Percentiles rank a stretch among this genome's conserved stretches.
Conservation (phyloP, 805 yeast genomes). For the Blastobotrys attinorum region DNA sequence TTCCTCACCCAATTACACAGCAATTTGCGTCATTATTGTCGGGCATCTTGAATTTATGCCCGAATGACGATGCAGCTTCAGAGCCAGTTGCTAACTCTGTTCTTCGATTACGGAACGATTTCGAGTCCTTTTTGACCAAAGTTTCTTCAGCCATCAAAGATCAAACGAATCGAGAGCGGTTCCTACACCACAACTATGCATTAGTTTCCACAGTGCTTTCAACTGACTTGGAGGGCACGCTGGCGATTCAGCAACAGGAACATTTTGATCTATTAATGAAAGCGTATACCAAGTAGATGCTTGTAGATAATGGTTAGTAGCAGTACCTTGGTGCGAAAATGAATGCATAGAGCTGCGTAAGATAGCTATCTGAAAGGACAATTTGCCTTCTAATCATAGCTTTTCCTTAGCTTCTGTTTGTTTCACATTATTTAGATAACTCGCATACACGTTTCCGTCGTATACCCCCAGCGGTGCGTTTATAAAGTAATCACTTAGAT, state of each 20-base stretch:
- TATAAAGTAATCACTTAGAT: conserved; percentile 65
- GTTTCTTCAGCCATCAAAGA: conserved; percentile 38
- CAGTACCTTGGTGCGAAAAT: too few relatives aligned
- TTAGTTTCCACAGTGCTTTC: conserved; percentile 50
- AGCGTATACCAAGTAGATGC: conserved; percentile 30
- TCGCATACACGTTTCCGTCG: not conserved
- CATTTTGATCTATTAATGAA: conserved; percentile 40
- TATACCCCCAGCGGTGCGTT: conserved; percentile 59
- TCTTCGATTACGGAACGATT: conserved; percentile 64
- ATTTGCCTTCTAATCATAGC: too few relatives aligned
- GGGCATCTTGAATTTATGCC: conserved; percentile 55
- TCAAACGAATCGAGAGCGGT: conserved; percentile 45
- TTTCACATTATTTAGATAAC: not conserved
- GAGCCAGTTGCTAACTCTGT: conserved; percentile 74
- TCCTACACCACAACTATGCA: conserved; percentile 66
- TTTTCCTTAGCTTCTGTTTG: not conserved
- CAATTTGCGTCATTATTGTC: conserved; percentile 66
- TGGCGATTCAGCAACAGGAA: conserved; percentile 36
- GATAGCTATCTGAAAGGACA: too few relatives aligned
- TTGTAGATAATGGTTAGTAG: too few relatives aligned
- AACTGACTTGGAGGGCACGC: conserved; percentile 35
- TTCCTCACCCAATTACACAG: conserved; percentile 64
- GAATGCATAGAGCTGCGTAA: too few relatives aligned
- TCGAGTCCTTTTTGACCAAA: conserved; percentile 70
- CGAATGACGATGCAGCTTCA: conserved; percentile 29